Conservation (phyloP, 2,329 filamentous ascomycete species). For the Aspergillus sp. region DNA sequence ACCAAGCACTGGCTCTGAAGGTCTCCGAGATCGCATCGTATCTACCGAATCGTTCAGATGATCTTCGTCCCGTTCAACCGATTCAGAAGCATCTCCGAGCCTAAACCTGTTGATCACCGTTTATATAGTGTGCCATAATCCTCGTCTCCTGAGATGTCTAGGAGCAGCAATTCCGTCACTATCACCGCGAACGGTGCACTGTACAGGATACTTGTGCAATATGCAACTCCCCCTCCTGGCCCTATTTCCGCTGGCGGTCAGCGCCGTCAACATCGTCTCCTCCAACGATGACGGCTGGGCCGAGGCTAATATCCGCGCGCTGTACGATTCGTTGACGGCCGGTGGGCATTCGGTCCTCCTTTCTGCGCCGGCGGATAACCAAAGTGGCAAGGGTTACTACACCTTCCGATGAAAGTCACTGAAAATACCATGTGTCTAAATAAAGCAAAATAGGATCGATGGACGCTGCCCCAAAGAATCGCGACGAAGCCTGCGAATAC, state of each 20-base stretch:
- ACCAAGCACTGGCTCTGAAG: not conserved
- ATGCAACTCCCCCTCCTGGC: constrained; percentile 2
- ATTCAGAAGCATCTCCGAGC: not conserved
- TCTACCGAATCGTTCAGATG: not conserved
- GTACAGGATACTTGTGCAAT: not conserved
- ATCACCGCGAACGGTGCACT: not conserved
- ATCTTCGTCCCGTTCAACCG: not conserved
- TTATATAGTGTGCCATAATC: not conserved
- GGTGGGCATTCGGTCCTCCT: constrained; percentile 57
- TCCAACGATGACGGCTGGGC: constrained; percentile 71
- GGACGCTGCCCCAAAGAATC: constrained; percentile 43
- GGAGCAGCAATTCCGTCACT: not conserved
- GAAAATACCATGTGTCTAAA: not conserved
- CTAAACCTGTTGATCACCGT: not conserved
- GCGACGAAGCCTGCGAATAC: constrained; percentile 52
- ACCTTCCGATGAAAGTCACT: not conserved
- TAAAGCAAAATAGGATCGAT: constrained; percentile 42
- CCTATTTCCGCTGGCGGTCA: constrained; percentile 16
- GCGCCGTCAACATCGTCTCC: constrained; percentile 51
- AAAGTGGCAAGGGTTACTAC: constrained; percentile 54
- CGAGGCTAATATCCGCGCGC: constrained; percentile 57
- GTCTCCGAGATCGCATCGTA: not conserved
- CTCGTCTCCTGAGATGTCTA: not conserved
- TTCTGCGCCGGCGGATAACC: constrained; percentile 59
- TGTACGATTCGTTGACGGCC: constrained; percentile 50